Conservation (phyloP, 805 yeast species). For the Allodekkera sacchari region DNA sequence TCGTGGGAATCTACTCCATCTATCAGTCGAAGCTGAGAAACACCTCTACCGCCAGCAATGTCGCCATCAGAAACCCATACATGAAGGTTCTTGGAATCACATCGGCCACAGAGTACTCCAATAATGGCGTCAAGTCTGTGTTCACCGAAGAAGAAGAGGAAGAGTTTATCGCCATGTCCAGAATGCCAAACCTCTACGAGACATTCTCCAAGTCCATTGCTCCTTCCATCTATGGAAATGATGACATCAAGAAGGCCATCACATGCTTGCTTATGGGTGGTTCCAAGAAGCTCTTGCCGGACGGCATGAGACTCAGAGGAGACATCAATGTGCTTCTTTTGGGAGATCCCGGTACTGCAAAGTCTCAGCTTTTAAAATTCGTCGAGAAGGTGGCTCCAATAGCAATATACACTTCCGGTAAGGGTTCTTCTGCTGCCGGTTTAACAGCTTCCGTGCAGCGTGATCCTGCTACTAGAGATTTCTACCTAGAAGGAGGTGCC, state of each 20-base stretch:
- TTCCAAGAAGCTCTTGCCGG: slow-evolving; percentile 84
- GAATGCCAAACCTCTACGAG: slow-evolving; percentile 79
- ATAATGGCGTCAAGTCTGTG: slow-evolving; percentile 31
- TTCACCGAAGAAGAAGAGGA: slow-evolving; percentile 94
- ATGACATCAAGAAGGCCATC: slow-evolving; percentile 87
- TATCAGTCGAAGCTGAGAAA: slow-evolving; percentile 63
- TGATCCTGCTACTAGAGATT: slow-evolving; percentile 81
- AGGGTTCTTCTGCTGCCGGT: slow-evolving; percentile 99
- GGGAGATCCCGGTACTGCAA: slow-evolving; percentile 99
- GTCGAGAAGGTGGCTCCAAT: slow-evolving; percentile 94
- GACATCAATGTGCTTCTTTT: slow-evolving; percentile 87
- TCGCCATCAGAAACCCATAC: slow-evolving; percentile 91
- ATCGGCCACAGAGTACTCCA: slow-evolving; percentile 46
- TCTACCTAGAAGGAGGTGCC: slow-evolving; percentile 97
- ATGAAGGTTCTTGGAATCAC: slow-evolving; percentile 80
- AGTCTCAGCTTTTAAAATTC: slow-evolving; percentile 89
- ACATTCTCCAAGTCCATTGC: slow-evolving; percentile 85
- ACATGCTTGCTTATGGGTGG: slow-evolving; percentile 93
- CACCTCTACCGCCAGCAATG: slow-evolving; percentile 43
- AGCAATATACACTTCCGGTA: slow-evolving; percentile 95
- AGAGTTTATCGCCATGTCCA: slow-evolving; percentile 70
- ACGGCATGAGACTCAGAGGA: slow-evolving; percentile 94
- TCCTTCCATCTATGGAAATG: slow-evolving; percentile 92
- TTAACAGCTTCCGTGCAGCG: slow-evolving; percentile 96
- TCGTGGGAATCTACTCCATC: slow-evolving; percentile 88